These are phyloP conservation scores for Talaromyces islandicus DNA, from an alignment of 2,329 filamentous ascomycete species.

Conservation along the genomic window DNA sequence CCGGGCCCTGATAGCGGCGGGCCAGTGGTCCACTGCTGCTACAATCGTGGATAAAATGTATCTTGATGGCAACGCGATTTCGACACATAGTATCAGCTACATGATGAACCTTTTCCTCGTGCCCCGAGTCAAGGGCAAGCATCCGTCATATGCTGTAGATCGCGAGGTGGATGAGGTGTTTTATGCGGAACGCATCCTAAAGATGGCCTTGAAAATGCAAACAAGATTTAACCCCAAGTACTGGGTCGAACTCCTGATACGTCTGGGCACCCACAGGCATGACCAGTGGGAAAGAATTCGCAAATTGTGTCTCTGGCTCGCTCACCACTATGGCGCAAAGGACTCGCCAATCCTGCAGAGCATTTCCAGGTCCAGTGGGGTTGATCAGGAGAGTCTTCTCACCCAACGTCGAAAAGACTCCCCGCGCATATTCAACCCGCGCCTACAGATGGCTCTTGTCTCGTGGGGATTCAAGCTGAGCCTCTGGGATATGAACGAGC, in stretches of 20 bases:
- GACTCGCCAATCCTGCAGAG: constrained; percentile 10
- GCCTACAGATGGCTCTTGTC: constrained; percentile 43
- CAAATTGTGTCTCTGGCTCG: constrained; percentile 48
- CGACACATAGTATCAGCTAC: constrained; percentile 37
- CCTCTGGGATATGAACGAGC: constrained; percentile 10
- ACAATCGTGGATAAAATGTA: constrained; percentile 47
- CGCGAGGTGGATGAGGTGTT: constrained; percentile 32
- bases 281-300: constrained; percentile 49
- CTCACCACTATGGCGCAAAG: constrained; percentile 30
- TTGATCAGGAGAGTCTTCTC: constrained; percentile 4
- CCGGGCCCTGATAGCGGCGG: constrained; percentile 30
- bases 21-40: constrained; percentile 24
- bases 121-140: constrained; percentile 21
- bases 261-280: constrained; percentile 53
- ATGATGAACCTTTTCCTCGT: constrained; percentile 34
- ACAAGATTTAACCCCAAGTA: constrained; percentile 32
- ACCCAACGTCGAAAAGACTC: constrained; percentile 24
- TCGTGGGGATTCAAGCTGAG: constrained; percentile 43
- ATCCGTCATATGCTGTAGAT: constrained; percentile 19
- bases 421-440: constrained; percentile 35
- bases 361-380: constrained; percentile 6
- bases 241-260: constrained; percentile 56
- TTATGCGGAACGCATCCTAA: constrained; percentile 44
- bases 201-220: constrained; percentile 42
- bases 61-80: constrained; percentile 36